Evolutionary conservation across 2,329 filamentous ascomycete genomes (phyloP).

Genomic region (Phaeosphaeriaceae sp.): DNA sequence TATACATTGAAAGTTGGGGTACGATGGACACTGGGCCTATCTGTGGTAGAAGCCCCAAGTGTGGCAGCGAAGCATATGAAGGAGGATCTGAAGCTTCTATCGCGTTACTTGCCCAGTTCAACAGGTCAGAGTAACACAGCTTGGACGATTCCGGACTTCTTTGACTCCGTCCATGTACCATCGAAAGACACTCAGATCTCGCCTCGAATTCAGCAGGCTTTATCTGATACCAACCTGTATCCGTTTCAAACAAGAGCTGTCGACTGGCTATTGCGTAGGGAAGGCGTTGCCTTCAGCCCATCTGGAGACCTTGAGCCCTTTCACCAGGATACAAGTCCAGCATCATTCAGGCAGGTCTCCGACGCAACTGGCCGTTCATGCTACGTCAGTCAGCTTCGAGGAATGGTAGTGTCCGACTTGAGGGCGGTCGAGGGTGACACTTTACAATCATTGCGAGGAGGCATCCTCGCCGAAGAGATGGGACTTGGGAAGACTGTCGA

Average conservation of each 20-base stretch:
- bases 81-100: slow-evolving; percentile 35
- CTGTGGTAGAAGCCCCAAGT: slow-evolving; percentile 33
- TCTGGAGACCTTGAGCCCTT: slow-evolving; percentile 20
- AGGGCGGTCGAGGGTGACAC: slow-evolving; percentile 51
- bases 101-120: slow-evolving; percentile 28
- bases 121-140: slow-evolving; percentile 20
- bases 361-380: slow-evolving; percentile 59
- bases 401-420: slow-evolving; percentile 63
- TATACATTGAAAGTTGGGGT: slow-evolving; percentile 35
- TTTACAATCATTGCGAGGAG: slow-evolving; percentile 58
- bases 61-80: slow-evolving; percentile 24
- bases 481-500: slow-evolving; percentile 83
- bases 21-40: slow-evolving; percentile 37
- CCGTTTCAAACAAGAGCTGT: slow-evolving; percentile 77
- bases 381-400: slow-evolving; percentile 70
- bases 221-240: slow-evolving; percentile 61
- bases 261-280: slow-evolving; percentile 73
- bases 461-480: slow-evolving; percentile 83
- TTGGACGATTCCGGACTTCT: slow-evolving; percentile 68
- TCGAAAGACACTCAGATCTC: slow-evolving; percentile 49
- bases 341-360: slow-evolving; percentile 55
- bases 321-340: slow-evolving; percentile 33
- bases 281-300: slow-evolving; percentile 63
- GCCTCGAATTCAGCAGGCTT: slow-evolving; percentile 35
- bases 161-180: slow-evolving; percentile 72